These are phyloP conservation scores for Cordyceps farinosa DNA, from an alignment of 2,329 filamentous ascomycete genomes.

Conservation along the genomic window DNA sequence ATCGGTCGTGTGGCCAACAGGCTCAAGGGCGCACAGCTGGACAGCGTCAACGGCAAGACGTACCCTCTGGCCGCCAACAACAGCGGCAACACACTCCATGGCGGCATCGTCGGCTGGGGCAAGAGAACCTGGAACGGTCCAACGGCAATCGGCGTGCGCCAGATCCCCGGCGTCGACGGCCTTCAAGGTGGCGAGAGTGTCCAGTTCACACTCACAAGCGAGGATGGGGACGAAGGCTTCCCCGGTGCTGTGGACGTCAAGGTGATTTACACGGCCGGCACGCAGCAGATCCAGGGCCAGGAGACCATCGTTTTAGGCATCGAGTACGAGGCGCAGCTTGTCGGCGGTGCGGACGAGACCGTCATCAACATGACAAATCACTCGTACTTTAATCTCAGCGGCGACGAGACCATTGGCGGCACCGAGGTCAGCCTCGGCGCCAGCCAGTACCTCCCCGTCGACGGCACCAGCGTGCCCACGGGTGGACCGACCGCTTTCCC, in stretches of 20 bases:
- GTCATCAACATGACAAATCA: conserved; percentile 94
- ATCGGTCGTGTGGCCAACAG: conserved; percentile 86
- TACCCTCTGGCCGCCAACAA: conserved; percentile 75
- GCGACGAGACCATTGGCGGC: conserved; percentile 49
- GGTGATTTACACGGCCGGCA: conserved; percentile 75
- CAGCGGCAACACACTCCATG: conserved; percentile 71
- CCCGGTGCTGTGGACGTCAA: conserved; percentile 77
- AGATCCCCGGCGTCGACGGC: conserved; percentile 48
- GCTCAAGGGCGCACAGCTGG: conserved; percentile 67
- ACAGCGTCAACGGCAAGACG: conserved; percentile 65
- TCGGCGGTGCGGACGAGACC: conserved; percentile 80
- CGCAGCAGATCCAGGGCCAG: conserved; percentile 58
- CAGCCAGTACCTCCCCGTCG: conserved; percentile 67
- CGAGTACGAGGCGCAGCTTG: conserved; percentile 84
- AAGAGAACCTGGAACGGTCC: conserved; percentile 76
- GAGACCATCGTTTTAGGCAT: conserved; percentile 72
- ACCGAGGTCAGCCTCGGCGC: conserved; percentile 65
- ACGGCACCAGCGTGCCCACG: conserved; percentile 70
- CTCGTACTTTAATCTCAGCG: conserved; percentile 69
- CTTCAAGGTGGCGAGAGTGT: conserved; percentile 62
- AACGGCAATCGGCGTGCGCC: conserved; percentile 49
- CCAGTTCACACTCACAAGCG: conserved; percentile 62
- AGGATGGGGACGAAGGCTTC: conserved; percentile 84
- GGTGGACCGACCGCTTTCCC: conserved; percentile 61
- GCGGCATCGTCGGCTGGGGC: conserved; percentile 73